Conservation (phyloP, 1,139 yeast species). For the Diutina catenulata region DNA sequence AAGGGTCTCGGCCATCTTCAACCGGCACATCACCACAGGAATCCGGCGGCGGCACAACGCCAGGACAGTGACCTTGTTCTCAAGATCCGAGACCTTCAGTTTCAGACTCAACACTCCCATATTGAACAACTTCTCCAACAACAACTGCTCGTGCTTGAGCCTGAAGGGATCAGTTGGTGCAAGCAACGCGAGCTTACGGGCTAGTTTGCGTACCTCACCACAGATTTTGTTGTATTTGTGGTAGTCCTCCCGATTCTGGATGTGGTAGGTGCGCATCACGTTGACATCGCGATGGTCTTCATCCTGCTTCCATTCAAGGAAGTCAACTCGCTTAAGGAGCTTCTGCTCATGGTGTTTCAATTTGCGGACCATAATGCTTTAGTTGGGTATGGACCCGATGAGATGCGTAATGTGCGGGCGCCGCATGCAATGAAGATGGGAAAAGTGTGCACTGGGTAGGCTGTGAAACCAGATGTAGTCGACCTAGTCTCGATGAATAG, state of each 20-base stretch:
- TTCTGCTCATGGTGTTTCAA: slow-evolving; percentile 93
- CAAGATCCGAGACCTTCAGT: slow-evolving; percentile 87
- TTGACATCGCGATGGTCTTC: slow-evolving; percentile 90
- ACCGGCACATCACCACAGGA: slow-evolving; percentile 90
- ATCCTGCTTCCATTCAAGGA: slow-evolving; percentile 96
- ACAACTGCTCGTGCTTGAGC: slow-evolving; percentile 72
- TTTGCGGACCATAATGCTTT: slow-evolving; percentile 93
- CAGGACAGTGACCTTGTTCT: slow-evolving; percentile 82
- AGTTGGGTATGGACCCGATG: no score
- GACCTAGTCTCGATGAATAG: no score
- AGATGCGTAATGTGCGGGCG: no score
- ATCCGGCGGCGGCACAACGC: slow-evolving; percentile 86
- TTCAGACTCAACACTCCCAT: slow-evolving; percentile 83
- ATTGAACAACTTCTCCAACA: slow-evolving; percentile 73
- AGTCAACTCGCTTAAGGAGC: slow-evolving; percentile 88
- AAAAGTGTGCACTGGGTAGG: no score
- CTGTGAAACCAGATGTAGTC: no score
- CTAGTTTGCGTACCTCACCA: slow-evolving; percentile 81
- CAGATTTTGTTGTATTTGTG: slow-evolving; percentile 86
- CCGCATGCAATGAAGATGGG: no score
- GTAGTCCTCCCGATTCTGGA: slow-evolving; percentile 92
- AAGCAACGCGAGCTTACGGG: slow-evolving; percentile 71
- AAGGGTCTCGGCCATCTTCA: slow-evolving; percentile 87
- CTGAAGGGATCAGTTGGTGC: slow-evolving; percentile 83
- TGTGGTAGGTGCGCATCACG: slow-evolving; percentile 88